Base-by-base conservation (phyloP, 1,139 yeast species). In the Oligophagozyma castellii region DNA sequence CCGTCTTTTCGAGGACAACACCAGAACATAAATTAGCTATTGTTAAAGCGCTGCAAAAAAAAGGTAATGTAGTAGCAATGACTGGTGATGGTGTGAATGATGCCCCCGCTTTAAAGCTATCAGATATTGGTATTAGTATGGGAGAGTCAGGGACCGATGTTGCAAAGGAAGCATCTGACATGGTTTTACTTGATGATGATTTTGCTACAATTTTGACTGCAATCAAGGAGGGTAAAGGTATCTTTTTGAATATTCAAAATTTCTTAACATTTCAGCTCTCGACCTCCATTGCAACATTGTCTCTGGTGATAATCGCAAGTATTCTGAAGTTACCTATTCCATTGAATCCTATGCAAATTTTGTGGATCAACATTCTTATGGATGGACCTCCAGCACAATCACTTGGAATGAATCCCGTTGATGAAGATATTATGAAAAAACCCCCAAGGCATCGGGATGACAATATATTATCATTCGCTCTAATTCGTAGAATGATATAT, bases 381-480 rank as follows among this genome's bases (percentile, higher is more conserved):
- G 96, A 86, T 56, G 96, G 96, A 0, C 96, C 96, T 4, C 96
- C 96, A 2, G 96, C 96, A 1, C 96, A 86, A 56, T 79, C 94
- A 0, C 63, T 86, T 26, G 96, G 96, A 29, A 95, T 86, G 18
- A 96, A 86, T 56, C 93, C 95, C 1, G 95, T 86, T 19, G 95
- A 84, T 49, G 81, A 78, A 35, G 92, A 75, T 48, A 93, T 86
- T 22, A 84, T 86, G 95, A 70, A 66, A 38, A 78, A 78, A 49
- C 95, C 95, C n/a, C 96, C 96, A 29, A 71, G 96, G 54, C 67
- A 72, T 33, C 72, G 95, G 48, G 65, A 67, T 33, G 95, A 83
- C 40, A 74, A 73, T 43, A 86, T 86, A 30, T 60, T 86, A 40
- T 81, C 94, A 5, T 49, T 51, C 10, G 59, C 64, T 14, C 72